Conservation (phyloP, 75 land plant species). For the Selaginella tamariscina region DNA sequence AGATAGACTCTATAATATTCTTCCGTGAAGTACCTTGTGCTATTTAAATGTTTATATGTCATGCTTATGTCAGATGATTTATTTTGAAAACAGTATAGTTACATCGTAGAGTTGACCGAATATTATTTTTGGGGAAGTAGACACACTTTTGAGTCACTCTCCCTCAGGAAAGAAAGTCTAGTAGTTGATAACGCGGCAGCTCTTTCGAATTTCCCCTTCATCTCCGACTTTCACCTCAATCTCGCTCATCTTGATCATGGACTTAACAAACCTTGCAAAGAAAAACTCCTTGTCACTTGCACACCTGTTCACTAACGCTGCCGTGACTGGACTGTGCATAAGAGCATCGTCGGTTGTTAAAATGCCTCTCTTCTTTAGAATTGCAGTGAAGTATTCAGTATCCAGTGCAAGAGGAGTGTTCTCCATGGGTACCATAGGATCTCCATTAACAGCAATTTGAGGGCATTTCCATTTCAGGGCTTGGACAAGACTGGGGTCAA, state of each 20-base stretch:
- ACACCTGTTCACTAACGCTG: background rate
- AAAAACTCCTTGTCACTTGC: background rate
- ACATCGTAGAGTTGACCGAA: too few relatives aligned
- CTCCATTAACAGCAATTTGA: background rate
- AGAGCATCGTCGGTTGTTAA: background rate
- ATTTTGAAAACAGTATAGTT: too few relatives aligned
- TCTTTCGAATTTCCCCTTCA: conserved; percentile 10
- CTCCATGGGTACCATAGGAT: conserved; percentile 2
- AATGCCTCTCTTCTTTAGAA: background rate
- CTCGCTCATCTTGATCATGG: conserved; percentile 8
- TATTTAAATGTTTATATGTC: too few relatives aligned
- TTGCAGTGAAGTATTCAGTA: background rate
- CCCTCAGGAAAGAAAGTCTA: background rate
- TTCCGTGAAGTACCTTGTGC: too few relatives aligned
- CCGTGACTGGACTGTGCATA: background rate
- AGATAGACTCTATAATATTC: too few relatives aligned
- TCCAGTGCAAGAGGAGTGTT: background rate
- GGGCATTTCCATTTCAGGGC: conserved; percentile 2
- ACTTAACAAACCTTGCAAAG: background rate
- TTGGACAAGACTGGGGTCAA: background rate
- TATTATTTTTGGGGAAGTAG: too few relatives aligned
- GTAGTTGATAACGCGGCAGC: background rate
- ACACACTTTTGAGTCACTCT: too few relatives aligned
- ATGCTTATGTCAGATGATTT: too few relatives aligned
- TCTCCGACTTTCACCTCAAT: background rate